Base-by-base conservation (phyloP, 2,329 filamentous ascomycete genomes). In the Pyrenochaeta sp. region DNA sequence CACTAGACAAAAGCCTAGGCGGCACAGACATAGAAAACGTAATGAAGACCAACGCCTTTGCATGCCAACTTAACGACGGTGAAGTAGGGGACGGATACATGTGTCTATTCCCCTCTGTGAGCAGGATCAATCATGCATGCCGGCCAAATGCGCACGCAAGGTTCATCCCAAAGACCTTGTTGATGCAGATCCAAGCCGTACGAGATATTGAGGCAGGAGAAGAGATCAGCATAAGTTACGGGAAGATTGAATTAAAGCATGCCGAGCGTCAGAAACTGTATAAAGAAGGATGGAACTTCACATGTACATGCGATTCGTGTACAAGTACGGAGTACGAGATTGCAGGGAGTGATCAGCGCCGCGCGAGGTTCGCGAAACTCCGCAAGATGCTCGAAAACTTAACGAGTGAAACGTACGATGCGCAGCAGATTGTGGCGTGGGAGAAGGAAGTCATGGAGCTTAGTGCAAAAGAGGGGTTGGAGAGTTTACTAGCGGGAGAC, bases 121-220 rank as follows among this genome's bases (percentile, higher is more conserved):
- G 66, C 40, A 56, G 68, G 2, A 69, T 71, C 49, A 71, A 71
- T 22, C 68, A 71, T 37, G 67, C 67, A 9, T 71, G 68, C 28
- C 58, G 53, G 8, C 66, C 68, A 1, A 71, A 70, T 25, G 62
- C 68, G 19, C 62, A 68, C 55, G 66, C 66, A 30, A 54, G 65
- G 27, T 69, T 71, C 44, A 57, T 68, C 22, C 65, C 63, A 5
- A 47, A 40, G 44, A 63, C 58, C 5, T 40, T 71, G 34, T 37
- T 62, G 25, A 69, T 69, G 67, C 65, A 68, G 37, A 56, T 72
- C 48, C 65, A 64, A 49, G 64, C 69, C 7, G 54, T 65, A 7
- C 54, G 54, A 10, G 59, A 68, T 32, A 69, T 72, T 42, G 30
- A 25, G 1, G 48, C 58, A 5, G 67, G 69, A 2, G 67, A 69